Base-by-base conservation (phyloP, 1,284 basidiomycete species). In the Macrocystidia cucumis region DNA sequence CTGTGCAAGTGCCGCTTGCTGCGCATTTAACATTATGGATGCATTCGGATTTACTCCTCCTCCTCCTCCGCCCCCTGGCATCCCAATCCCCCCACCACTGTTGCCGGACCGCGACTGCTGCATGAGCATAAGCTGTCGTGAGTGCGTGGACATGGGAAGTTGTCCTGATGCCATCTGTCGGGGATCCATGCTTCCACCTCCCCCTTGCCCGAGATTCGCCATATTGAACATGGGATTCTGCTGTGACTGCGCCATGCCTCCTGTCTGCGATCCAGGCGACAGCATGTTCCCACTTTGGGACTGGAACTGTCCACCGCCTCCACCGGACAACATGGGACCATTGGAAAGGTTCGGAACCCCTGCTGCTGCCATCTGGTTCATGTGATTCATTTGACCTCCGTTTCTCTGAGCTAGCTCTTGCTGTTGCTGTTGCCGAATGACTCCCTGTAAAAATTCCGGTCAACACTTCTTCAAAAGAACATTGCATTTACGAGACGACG, bases 91-190 rank as follows among this genome's bases (percentile, higher is more conserved):
- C 42, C 38, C 32, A 31, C 44, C 48, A 32, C 46, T 47, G 39
- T 53, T 46, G 16, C 36, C 41, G 29, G 44, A 42, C 31, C 50
- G 44, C 32, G 48, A 54, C 35, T 65, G 64, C 34, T 70, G 67
- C 44, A 68, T 65, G 43, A 67, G 52, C 40, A 72, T 47, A 8
- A 65, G 34, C 34, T 67, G 53, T n/a, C 29, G 8, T 12, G 8
- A 12, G 8, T 12, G 23, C n/a, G n/a, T n/a, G n/a, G 23, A 12
- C 23, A 25, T 12, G 12, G 8, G 8, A 12, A 8, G 43, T 67
- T 60, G 31, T 60, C 56, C 37, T 71, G 69, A 32, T 62, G 59
- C 9, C 53, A 25, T 25, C 42, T 50, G 38, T 24, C 55, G 46
- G 22, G 52, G 52, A 29, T 59, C 54, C 40, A 60, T 48, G 16